Percentiles rank a stretch among this genome's conserved stretches.
Conservation (phyloP, 2,329 filamentous ascomycete genomes). For the Aureobasidium uvarum region DNA sequence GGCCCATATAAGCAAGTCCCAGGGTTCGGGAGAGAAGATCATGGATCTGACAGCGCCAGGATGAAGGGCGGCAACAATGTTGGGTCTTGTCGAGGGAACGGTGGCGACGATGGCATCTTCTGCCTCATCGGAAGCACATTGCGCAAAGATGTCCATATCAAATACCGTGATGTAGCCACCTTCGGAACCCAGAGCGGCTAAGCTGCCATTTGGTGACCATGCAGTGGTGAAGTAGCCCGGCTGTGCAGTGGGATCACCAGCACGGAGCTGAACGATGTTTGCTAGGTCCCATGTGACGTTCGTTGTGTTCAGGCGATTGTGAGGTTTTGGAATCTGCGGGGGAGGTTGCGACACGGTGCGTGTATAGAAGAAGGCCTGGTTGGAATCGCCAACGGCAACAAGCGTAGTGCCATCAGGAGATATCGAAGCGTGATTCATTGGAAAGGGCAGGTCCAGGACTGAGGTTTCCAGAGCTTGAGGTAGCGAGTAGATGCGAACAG, state of each 20-base stretch:
- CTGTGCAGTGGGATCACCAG: slow-evolving; percentile 40
- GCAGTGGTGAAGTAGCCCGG: slow-evolving; percentile 71
- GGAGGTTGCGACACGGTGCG: slow-evolving; percentile 42
- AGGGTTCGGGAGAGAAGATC: slow-evolving; percentile 85
- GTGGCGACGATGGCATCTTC: slow-evolving; percentile 66
- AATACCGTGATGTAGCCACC: slow-evolving; percentile 77
- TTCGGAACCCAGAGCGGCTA: slow-evolving; percentile 75
- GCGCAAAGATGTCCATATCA: slow-evolving; percentile 53
- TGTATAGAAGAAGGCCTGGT: slow-evolving; percentile 79
- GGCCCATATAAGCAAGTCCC: slow-evolving; percentile 89
- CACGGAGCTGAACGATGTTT: slow-evolving; percentile 45
- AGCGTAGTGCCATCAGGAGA: slow-evolving; percentile 82
- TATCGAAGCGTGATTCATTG: slow-evolving; percentile 91
- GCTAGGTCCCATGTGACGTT: slow-evolving; percentile 44
- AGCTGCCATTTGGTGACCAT: slow-evolving; percentile 68
- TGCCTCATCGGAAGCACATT: slow-evolving; percentile 33
- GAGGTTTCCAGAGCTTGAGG: slow-evolving; percentile 66
- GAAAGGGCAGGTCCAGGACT: slow-evolving; percentile 71
- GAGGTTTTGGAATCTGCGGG: slow-evolving; percentile 41
- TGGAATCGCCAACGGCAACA: slow-evolving; percentile 82
- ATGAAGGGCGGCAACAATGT: slow-evolving; percentile 37
- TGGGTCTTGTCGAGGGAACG: slow-evolving; percentile 74
- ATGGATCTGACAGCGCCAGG: slow-evolving; percentile 83
- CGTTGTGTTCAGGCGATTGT: slow-evolving; percentile 39
- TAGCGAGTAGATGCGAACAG: slow-evolving; percentile 79